Evolutionary conservation across 257 asterid species (phyloP).

Genomic region (Gentiana straminea): DNA sequence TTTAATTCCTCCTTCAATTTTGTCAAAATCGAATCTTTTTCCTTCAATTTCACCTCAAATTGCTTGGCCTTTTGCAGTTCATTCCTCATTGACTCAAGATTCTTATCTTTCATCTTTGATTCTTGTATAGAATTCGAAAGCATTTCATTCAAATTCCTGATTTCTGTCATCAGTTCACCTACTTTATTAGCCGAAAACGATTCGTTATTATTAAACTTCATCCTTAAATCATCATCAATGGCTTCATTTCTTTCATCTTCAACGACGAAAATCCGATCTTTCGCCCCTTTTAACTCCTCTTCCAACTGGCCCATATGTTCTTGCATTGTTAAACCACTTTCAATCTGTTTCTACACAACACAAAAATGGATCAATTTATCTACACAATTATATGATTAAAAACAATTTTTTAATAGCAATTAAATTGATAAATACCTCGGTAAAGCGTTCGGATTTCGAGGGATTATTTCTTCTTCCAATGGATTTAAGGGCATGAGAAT

Average conservation of each 20-base stretch:
- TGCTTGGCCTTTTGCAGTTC: conserved; percentile 25
- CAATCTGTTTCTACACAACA: conserved; percentile 19
- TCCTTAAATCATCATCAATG: conserved; percentile 30
- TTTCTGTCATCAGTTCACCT: conserved; percentile 24
- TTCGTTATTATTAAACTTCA: conserved; percentile 10
- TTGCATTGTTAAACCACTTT: conserved; percentile 27
- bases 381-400: no score
- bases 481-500: conserved; percentile 43
- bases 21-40: conserved; percentile 24
- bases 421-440: conserved; percentile 22
- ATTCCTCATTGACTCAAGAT: conserved; percentile 30
- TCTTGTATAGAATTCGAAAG: conserved; percentile 30
- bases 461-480: conserved; percentile 35
- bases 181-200: conserved; percentile 16
- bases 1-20: conserved; percentile 31
- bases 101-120: conserved; percentile 26
- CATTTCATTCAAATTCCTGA: conserved; percentile 30
- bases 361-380: neutral
- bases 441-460: conserved; percentile 23
- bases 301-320: conserved; percentile 38
- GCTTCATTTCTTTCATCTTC: conserved; percentile 32
- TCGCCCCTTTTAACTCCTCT: conserved; percentile 40
- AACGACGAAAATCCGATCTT: conserved; percentile 18
- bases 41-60: conserved; percentile 24
- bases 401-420: neutral